Percentiles rank a stretch among this genome's conserved stretches.
Evolutionary conservation across 257 asterid genomes (phyloP).

Genomic region (Knoxia roxburghii): DNA sequence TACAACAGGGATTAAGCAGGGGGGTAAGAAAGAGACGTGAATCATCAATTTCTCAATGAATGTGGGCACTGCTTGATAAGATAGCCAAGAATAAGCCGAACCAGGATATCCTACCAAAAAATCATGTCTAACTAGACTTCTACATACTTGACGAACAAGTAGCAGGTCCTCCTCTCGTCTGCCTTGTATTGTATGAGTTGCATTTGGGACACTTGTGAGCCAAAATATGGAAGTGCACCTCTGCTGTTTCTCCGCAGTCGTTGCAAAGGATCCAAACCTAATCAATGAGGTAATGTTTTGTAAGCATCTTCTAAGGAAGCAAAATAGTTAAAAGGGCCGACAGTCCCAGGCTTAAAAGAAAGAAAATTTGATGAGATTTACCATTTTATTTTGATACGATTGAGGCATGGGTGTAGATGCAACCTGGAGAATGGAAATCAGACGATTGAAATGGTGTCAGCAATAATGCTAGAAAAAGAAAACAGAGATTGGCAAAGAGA

Average conservation of each 20-base stretch:
- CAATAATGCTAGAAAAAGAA: neutral
- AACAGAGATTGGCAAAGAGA: neutral
- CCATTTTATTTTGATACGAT: constrained; percentile 50
- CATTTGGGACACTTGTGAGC: constrained; percentile 55
- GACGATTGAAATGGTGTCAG: constrained; percentile 6
- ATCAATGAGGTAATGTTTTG: neutral
- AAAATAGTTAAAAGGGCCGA: neutral
- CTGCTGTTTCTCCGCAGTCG: constrained; percentile 59
- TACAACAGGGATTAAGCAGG: neutral
- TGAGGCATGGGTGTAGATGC: constrained; percentile 57
- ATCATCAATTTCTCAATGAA: neutral
- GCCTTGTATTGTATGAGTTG: constrained; percentile 62
- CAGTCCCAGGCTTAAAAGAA: neutral
- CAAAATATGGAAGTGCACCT: constrained; percentile 51
- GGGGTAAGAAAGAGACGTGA: neutral
- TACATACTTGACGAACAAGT: constrained; percentile 33
- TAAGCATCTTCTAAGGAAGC: too few relatives aligned
- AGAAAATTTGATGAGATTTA: constrained; percentile 12
- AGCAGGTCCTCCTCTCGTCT: constrained; percentile 43
- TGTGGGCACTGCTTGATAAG: constrained; percentile 1
- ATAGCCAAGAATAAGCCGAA: neutral
- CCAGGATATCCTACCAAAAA: neutral
- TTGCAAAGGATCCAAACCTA: constrained; percentile 78
- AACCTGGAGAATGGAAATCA: constrained; percentile 42
- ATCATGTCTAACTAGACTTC: constrained; percentile 26